Evolutionary conservation across 2,329 filamentous ascomycete genomes (phyloP).

Genomic region (Hypoxylon sp.): DNA sequence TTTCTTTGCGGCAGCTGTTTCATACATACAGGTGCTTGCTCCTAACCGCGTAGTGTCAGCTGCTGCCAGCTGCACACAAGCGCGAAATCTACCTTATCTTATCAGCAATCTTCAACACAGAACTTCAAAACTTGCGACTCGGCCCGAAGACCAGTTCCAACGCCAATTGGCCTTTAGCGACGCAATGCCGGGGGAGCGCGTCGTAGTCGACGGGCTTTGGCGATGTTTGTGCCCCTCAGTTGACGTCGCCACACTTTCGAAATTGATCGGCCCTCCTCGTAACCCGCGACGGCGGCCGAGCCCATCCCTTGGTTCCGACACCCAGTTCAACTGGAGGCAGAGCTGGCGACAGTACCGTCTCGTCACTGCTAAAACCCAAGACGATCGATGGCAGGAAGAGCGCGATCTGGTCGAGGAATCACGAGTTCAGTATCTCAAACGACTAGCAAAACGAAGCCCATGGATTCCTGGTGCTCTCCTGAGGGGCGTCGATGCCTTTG

Average conservation of each 20-base stretch:
- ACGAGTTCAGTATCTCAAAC: conserved; percentile 44
- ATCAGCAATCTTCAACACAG: conserved; percentile 8
- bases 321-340: conserved; percentile 24
- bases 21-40: background rate
- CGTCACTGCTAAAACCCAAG: background rate
- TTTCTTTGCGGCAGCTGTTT: background rate
- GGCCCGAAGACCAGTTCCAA: conserved; percentile 10
- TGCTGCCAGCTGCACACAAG: background rate
- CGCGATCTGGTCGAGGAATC: conserved; percentile 22
- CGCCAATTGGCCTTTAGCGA: conserved; percentile 4
- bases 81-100: background rate
- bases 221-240: conserved; percentile 72
- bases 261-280: conserved; percentile 46
- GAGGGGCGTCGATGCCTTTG: conserved; percentile 36
- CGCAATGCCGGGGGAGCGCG: conserved; percentile 55
- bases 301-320: conserved; percentile 22
- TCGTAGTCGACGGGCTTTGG: conserved; percentile 71
- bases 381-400: background rate
- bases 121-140: background rate
- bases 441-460: conserved; percentile 45
- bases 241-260: conserved; percentile 56
- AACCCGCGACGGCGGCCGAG: conserved; percentile 30
- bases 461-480: conserved; percentile 47
- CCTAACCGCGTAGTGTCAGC: background rate
- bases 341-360: conserved; percentile 27